phyloP scores from a whole-genome alignment of 2,329 filamentous ascomycete species.

The Pyrenophora teres region DNA sequence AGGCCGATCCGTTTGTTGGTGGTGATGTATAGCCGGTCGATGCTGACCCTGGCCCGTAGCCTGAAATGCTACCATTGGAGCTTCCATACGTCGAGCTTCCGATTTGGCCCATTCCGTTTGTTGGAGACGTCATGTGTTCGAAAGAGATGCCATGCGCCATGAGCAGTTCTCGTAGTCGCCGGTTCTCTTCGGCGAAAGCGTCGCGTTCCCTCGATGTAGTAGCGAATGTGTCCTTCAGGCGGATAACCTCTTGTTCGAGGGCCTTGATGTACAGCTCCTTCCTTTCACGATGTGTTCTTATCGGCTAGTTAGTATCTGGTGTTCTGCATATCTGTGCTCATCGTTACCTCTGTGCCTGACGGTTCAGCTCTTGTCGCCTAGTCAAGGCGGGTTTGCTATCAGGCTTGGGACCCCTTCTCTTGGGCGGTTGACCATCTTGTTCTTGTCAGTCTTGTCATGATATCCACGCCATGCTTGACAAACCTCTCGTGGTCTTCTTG shows the following conservation, averaged over 20 bases:
- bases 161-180: conserved; percentile 68
- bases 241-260: conserved; percentile 87
- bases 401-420: conserved; percentile 91
- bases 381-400: conserved; percentile 95
- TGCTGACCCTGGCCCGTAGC: conserved; percentile 58
- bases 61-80: conserved; percentile 63
- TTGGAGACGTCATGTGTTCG: conserved; percentile 50
- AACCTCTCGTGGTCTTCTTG: conserved; percentile 79
- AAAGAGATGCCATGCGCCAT: conserved; percentile 63
- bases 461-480: conserved; percentile 11
- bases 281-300: conserved; percentile 90
- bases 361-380: conserved; percentile 88
- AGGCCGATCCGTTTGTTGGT: conserved; percentile 39
- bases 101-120: conserved; percentile 40
- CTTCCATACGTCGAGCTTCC: conserved; percentile 50
- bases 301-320: conserved; percentile 17
- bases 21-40: conserved; percentile 55
- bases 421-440: conserved; percentile 80
- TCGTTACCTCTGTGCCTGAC: conserved; percentile 88
- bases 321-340: background rate
- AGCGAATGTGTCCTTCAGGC: conserved; percentile 83
- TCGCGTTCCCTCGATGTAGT: conserved; percentile 76
- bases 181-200: conserved; percentile 77
- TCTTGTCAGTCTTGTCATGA: conserved; percentile 9
- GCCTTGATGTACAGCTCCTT: conserved; percentile 97